Base-by-base conservation (phyloP, 352 stramenopile species). In the Globisporangium polare region DNA sequence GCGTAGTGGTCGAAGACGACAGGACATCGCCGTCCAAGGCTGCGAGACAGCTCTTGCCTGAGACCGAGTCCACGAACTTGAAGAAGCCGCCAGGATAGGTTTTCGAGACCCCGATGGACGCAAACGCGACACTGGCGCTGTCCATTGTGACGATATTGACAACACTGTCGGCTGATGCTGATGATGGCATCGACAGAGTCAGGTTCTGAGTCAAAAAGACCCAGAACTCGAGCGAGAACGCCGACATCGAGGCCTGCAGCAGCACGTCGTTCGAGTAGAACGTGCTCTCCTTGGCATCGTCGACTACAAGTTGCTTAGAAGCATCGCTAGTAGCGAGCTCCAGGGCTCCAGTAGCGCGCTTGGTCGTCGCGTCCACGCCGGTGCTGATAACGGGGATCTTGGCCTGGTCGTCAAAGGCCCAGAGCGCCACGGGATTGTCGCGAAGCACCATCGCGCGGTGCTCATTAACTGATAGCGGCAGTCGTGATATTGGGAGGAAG, bases 151-250 rank as follows among this genome's bases (percentile, higher is more conserved):
- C 59, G 9, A 72, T 17, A 10, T 39, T 53, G n/a, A 74, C 41
- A 3, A 45, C 20, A 37, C 9, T 58, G 27, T 39, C 47, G 17
- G 29, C 29, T 33, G 29, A n/a, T n/a, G 27, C 9, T 15, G 52
- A 41, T 37, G 24, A 15, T 13, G 27, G 35, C 37, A 7, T 20
- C 29, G 29, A 15, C 10, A 6, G 33, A 18, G 22, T 13, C 15
- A 5, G 49, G 39, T 39, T 10, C 41, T 60, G 26, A 0, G 35
- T 58, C 7, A 88, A 60, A 5, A 47, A 53, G 0, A 86, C 24
- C 81, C 81, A 93, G 13, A 87, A 79, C 57, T 93, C 83, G 10
- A 91, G 31, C 5, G 81, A 75, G 49, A 93, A 90, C 1, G 80
- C 68, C 0, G 72, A 71, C 71, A 89, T 80, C 1, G 71, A 65